These are phyloP conservation scores for Ophiostoma ulmi DNA, from an alignment of 2,329 filamentous ascomycete genomes.

Conservation along the genomic window DNA sequence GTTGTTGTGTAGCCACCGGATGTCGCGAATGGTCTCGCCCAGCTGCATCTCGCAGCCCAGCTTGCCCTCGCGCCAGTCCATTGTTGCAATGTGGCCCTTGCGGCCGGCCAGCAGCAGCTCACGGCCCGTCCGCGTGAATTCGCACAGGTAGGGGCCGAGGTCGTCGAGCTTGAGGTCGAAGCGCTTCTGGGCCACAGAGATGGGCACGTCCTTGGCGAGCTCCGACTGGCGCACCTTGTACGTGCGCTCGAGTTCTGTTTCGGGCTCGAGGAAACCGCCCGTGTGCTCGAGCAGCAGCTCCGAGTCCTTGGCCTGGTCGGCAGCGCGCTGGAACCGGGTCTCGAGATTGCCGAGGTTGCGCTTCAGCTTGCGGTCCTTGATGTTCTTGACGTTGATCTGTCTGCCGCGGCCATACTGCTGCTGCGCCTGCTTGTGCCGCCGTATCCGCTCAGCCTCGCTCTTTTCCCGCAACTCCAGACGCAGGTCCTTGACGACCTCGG, in stretches of 20 bases:
- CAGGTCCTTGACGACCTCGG: constrained; percentile 45
- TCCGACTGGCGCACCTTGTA: constrained; percentile 90
- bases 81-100: constrained; percentile 91
- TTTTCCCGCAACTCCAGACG: constrained; percentile 50
- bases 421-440: constrained; percentile 58
- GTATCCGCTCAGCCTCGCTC: constrained; percentile 47
- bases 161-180: constrained; percentile 82
- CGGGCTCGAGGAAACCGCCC: constrained; percentile 79
- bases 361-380: constrained; percentile 87
- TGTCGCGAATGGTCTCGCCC: constrained; percentile 82
- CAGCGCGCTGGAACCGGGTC: constrained; percentile 72
- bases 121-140: constrained; percentile 86
- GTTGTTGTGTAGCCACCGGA: constrained; percentile 89
- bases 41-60: constrained; percentile 82
- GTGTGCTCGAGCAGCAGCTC: constrained; percentile 90
- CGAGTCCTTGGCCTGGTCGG: constrained; percentile 83
- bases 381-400: constrained; percentile 57
- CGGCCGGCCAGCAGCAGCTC: constrained; percentile 79
- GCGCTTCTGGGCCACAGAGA: constrained; percentile 85
- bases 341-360: constrained; percentile 75
- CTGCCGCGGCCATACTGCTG: constrained; percentile 79
- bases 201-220: constrained; percentile 65
- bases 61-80: constrained; percentile 93
- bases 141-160: constrained; percentile 79
- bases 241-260: constrained; percentile 81